Evolutionary conservation across 116 monocot genomes (phyloP).

Genomic region (Papilionanthe hybrid): DNA sequence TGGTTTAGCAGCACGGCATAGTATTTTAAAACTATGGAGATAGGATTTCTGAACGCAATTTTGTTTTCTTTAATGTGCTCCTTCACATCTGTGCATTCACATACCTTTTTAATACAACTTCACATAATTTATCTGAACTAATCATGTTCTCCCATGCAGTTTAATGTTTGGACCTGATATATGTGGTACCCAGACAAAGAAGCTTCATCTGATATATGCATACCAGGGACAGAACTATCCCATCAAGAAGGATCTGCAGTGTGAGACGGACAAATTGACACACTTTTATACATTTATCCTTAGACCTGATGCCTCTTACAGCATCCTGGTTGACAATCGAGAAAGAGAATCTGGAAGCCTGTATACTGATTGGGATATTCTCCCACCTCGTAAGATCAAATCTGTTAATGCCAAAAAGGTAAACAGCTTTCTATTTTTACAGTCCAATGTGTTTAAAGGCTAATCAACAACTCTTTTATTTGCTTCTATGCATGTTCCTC

Average conservation of each 20-base stretch:
- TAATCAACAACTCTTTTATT: not conserved
- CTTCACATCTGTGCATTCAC: not conserved
- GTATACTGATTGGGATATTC: conserved; percentile 98
- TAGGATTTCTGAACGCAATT: not conserved
- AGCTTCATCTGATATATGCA: conserved; percentile 87
- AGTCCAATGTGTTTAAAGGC: not conserved
- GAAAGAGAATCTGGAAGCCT: conserved; percentile 98
- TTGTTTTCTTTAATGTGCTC: conserved; percentile 1
- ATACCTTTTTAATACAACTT: conserved; percentile 3
- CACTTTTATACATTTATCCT: conserved; percentile 97
- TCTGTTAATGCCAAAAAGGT: conserved; percentile 90
- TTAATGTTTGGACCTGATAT: conserved; percentile 98
- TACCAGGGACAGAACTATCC: conserved; percentile 98
- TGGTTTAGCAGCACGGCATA: not conserved
- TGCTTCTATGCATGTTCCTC: not conserved
- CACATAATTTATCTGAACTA: not conserved
- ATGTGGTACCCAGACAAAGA: conserved; percentile 96
- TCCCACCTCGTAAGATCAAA: conserved; percentile 91
- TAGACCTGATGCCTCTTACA: conserved; percentile 89
- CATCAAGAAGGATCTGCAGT: conserved; percentile 82
- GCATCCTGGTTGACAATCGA: conserved; percentile 83
- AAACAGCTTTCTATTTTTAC: not conserved
- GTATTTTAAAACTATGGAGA: not conserved
- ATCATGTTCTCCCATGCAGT: conserved; percentile 35
- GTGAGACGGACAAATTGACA: conserved; percentile 91